Conservation (phyloP, 352 stramenopile genomes). For the Lagenidium giganteum region DNA sequence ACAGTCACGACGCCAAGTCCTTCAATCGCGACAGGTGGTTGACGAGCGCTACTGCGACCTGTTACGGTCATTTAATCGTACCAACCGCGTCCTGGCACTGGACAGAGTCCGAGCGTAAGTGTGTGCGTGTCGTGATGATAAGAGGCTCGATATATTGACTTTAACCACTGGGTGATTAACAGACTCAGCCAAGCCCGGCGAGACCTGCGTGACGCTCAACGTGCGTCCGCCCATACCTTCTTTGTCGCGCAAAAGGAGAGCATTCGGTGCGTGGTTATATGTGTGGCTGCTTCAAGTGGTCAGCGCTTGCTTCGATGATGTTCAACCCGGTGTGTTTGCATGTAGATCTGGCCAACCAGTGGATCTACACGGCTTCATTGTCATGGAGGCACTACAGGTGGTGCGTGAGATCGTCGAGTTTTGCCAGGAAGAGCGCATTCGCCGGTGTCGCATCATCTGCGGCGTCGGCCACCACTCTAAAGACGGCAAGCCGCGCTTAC, state of each 20-base stretch:
- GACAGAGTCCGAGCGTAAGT: conserved; percentile 60
- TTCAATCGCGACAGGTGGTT: conserved; percentile 42
- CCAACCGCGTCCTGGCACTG: conserved; percentile 40
- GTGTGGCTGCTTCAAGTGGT: neutral
- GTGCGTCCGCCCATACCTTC: conserved; percentile 55
- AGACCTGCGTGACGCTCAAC: conserved; percentile 54
- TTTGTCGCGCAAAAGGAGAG: conserved; percentile 42
- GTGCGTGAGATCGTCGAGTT: conserved; percentile 51
- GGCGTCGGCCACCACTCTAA: conserved; percentile 65
- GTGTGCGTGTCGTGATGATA: neutral
- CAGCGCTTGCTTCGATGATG: too few relatives aligned
- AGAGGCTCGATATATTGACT: too few relatives aligned
- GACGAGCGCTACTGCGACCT: conserved; percentile 57
- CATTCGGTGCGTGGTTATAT: conserved; percentile 29
- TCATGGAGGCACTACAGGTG: conserved; percentile 61
- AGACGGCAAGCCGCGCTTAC: conserved; percentile 52
- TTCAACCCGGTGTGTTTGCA: conserved; percentile 9
- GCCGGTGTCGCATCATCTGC: conserved; percentile 54
- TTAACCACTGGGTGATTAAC: too few relatives aligned
- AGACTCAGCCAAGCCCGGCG: conserved; percentile 45
- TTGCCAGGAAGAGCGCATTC: conserved; percentile 51
- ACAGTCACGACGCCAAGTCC: conserved; percentile 44
- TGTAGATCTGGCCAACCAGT: conserved; percentile 38
- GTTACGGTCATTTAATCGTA: conserved; percentile 48
- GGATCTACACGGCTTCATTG: conserved; percentile 62